Evolutionary conservation across 2,329 filamentous ascomycete genomes (phyloP).

Genomic region (Rhynchosporium secalis): DNA sequence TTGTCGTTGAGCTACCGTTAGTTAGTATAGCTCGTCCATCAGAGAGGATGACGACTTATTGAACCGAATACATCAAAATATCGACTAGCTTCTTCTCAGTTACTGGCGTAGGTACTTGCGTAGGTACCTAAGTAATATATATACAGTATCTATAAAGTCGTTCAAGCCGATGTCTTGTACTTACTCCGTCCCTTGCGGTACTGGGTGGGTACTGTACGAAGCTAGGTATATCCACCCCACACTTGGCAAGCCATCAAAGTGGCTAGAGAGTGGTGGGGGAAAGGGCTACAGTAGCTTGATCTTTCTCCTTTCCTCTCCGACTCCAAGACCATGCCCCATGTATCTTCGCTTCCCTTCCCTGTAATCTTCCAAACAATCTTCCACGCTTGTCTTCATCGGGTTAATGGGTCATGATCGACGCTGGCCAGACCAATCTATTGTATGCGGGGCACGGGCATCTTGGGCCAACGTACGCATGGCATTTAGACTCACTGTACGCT

Average conservation of each 20-base stretch:
- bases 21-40: too few relatives aligned
- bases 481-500: not conserved
- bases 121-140: too few relatives aligned
- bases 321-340: not conserved
- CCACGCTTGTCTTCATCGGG: not conserved
- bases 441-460: not conserved
- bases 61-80: too few relatives aligned
- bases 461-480: not conserved
- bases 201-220: not conserved
- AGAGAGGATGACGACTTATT: too few relatives aligned
- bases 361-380: not conserved
- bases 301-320: too few relatives aligned
- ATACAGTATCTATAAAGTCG: not conserved
- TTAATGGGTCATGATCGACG: not conserved
- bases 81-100: too few relatives aligned
- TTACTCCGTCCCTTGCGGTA: not conserved
- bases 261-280: not conserved
- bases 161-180: not conserved
- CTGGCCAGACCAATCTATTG: constrained; percentile 2
- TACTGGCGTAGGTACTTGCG: too few relatives aligned
- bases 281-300: not conserved
- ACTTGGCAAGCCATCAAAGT: not conserved
- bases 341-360: not conserved
- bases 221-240: not conserved
- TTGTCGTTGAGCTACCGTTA: too few relatives aligned